A percentile compares a stretch with the other conserved stretches of the same genome.
Evolutionary conservation across 2,329 filamentous ascomycete species (phyloP).

Genomic region (Gaeumannomyces tritici): DNA sequence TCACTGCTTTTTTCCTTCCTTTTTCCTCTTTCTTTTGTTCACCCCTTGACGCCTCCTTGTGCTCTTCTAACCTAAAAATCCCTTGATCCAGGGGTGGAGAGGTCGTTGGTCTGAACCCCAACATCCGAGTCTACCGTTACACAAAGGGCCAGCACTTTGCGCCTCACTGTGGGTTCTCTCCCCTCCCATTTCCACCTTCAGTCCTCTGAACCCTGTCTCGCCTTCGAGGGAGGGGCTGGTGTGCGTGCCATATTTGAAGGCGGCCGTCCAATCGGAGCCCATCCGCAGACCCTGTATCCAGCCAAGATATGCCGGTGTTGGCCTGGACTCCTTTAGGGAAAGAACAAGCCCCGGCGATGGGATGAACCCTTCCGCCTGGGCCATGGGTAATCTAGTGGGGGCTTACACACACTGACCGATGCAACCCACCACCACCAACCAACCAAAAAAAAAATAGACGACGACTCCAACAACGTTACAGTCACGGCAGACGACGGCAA

Average conservation of each 20-base stretch:
- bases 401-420: background rate
- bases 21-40: no score
- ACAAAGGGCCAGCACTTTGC: slow-evolving; percentile 82
- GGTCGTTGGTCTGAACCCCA: slow-evolving; percentile 75
- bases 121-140: slow-evolving; percentile 86
- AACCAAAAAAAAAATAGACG: slow-evolving; percentile 48
- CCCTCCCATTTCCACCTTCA: background rate
- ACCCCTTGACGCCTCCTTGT: no score
- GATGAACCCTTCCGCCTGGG: no score
- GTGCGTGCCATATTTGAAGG: background rate
- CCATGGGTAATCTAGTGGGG: no score
- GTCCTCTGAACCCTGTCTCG: slow-evolving; percentile 3
- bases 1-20: background rate
- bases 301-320: background rate
- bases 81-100: slow-evolving; percentile 60
- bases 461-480: slow-evolving; percentile 70
- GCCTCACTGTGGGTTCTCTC: slow-evolving; percentile 64
- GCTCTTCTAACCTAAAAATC: no score
- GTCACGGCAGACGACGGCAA: slow-evolving; percentile 34
- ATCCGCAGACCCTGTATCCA: background rate
- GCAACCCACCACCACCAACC: no score
- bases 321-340: no score
- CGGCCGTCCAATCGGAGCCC: background rate
- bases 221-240: background rate
- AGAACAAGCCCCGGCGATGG: no score